A percentile compares a stretch with the other conserved stretches of the same genome.
phyloP scores from a whole-genome alignment of 2,329 filamentous ascomycete species.

The Penicillium sp. region DNA sequence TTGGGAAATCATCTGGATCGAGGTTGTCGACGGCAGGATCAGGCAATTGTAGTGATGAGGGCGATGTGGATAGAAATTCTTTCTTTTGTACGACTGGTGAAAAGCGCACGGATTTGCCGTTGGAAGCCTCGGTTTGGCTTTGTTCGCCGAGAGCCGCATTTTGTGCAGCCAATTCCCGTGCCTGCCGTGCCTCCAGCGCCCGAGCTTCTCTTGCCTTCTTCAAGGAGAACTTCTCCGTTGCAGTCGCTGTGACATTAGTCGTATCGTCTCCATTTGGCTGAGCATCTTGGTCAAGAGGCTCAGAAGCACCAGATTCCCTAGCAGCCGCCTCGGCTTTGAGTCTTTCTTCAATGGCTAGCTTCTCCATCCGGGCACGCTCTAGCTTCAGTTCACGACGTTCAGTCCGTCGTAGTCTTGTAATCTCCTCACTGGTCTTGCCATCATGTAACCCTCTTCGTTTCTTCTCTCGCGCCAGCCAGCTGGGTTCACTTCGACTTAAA shows the following conservation, averaged over 20 bases:
- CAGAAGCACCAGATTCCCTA: conserved; percentile 24
- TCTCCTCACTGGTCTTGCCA: conserved; percentile 73
- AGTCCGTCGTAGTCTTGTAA: conserved; percentile 71
- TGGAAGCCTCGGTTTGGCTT: conserved; percentile 7
- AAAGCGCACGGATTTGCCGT: conserved; percentile 66
- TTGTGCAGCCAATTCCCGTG: conserved; percentile 13
- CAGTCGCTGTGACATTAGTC: conserved; percentile 15
- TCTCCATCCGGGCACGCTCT: conserved; percentile 83
- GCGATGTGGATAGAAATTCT: conserved; percentile 49
- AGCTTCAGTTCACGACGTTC: conserved; percentile 84
- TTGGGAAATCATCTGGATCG: conserved; percentile 32
- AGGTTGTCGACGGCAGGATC: conserved; percentile 12
- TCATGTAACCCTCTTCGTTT: conserved; percentile 64
- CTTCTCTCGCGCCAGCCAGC: conserved; percentile 82
- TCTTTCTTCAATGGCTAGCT: conserved; percentile 76
- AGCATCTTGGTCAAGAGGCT: conserved; percentile 7
- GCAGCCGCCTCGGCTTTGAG: conserved; percentile 53
- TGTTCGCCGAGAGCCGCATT: conserved; percentile 12
- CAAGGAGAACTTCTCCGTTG: conserved; percentile 35
- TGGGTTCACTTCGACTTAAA: conserved; percentile 90
- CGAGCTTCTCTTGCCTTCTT: conserved; percentile 35
- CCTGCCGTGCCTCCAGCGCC: conserved; percentile 22
- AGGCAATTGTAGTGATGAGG: conserved; percentile 10
- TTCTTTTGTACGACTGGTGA: conserved; percentile 65
- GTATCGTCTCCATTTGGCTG: conserved; percentile 16